Conservation (phyloP, 345 rosid genomes). For the Streptanthus diversifolius region DNA sequence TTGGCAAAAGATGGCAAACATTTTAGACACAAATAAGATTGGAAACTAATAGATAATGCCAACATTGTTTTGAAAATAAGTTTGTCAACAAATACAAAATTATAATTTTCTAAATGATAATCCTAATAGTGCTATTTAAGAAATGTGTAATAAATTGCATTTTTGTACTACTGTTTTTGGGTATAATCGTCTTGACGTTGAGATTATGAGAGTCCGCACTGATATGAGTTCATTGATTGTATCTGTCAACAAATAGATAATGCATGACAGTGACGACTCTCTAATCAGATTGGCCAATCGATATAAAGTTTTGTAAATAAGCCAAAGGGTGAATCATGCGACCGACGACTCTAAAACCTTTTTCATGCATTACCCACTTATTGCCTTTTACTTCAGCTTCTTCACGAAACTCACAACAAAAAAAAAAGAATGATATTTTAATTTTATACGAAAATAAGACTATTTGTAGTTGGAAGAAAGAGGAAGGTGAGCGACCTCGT, state of each 20-base stretch:
- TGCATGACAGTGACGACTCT: neutral
- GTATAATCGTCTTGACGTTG: neutral
- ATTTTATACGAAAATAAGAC: no score
- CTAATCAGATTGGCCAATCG: neutral
- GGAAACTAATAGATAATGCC: neutral
- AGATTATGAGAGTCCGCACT: neutral
- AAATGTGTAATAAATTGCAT: neutral
- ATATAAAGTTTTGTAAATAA: neutral
- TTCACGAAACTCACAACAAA: neutral
- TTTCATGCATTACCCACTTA: neutral
- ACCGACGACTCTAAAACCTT: neutral
- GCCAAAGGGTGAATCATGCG: neutral
- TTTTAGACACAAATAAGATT: no score
- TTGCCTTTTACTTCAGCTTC: neutral
- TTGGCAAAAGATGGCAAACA: no score
- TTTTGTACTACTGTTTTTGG: neutral
- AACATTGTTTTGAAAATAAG: neutral
- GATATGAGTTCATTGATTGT: neutral
- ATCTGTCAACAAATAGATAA: neutral
- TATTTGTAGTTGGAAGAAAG: no score
- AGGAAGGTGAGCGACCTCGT: neutral
- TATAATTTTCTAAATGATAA: neutral
- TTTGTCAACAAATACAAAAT: neutral
- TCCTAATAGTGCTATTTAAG: neutral
- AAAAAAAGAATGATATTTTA: no score